Evolutionary conservation across 2,329 filamentous ascomycete species (phyloP), one percentile per base, ranked within the genome.

Genomic region (Alternaria dauci): DNA sequence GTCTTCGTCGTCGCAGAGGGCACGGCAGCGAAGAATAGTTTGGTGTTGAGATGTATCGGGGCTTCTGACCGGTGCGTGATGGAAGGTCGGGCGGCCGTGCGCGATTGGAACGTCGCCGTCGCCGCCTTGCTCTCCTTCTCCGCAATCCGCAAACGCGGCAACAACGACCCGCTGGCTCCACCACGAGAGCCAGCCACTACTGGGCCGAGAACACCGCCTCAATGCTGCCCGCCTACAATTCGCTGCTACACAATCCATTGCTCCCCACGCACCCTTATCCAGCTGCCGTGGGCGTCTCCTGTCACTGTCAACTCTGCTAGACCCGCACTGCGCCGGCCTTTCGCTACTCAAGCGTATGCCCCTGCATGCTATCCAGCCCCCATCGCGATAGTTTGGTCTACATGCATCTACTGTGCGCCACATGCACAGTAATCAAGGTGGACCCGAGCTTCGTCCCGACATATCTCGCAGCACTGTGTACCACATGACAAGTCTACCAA

Each of bases 111-210:
- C 46, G 61, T 61, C 55, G 65, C 63, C 66, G 58, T 63, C 57
- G 66, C 61, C 56, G 61, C 59, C 61, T 62, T 62, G 61, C 63
- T 65, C 65, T 60, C 42, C 56, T 59, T 63, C 63, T 69, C 67
- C 68, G 61, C 68, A 71, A 65, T 67, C 59, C 58, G 58, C 65
- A 61, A 67, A 64, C 56, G 63, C 65, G 68, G 67, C 65, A 72
- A 66, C 58, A 63, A 52, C 61, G 67, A 72, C 64, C 68, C 68
- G 66, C 63, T 56, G 66, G 60, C 57, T 56, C 60, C 60, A 57
- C 56, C 23, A 47, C 43, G 46, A 59, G 20, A 23, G 20, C 20
- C 20, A 23, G 55, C 55, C 59, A 36, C 55, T 52, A 55, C 57
- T 48, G 48, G 46, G 58, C 58, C 46, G 46, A 52, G 39, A 36